Evolutionary conservation across 176 grass and related monocot species (phyloP).

Genomic region (Zea mays): Zm-B73-REFERENCE-NAM-5.0 NC_050098.1:29178001-29178500

Average conservation of each 20-base stretch:
- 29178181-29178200: slow-evolving; percentile 82
- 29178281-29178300: slow-evolving; percentile 75
- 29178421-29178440: background rate
- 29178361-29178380: slow-evolving; percentile 47
- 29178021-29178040: background rate
- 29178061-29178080: slow-evolving; percentile 15
- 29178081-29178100: background rate
- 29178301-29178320: slow-evolving; percentile 62
- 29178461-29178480: background rate
- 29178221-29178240: background rate
- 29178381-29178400: slow-evolving; percentile 49
- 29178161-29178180: slow-evolving; percentile 93
- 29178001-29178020: background rate
- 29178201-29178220: background rate
- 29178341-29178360: slow-evolving; percentile 76
- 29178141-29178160: slow-evolving; percentile 90
- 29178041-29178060: background rate
- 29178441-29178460: background rate
- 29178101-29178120: slow-evolving; percentile 70
- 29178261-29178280: slow-evolving; percentile 69
- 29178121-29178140: slow-evolving; percentile 90
- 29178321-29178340: slow-evolving; percentile 88
- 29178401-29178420: background rate
- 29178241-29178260: background rate
- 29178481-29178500: background rate